Base-by-base conservation (phyloP, 306 rosid genomes). In the Phaseolus lunatus region DNA sequence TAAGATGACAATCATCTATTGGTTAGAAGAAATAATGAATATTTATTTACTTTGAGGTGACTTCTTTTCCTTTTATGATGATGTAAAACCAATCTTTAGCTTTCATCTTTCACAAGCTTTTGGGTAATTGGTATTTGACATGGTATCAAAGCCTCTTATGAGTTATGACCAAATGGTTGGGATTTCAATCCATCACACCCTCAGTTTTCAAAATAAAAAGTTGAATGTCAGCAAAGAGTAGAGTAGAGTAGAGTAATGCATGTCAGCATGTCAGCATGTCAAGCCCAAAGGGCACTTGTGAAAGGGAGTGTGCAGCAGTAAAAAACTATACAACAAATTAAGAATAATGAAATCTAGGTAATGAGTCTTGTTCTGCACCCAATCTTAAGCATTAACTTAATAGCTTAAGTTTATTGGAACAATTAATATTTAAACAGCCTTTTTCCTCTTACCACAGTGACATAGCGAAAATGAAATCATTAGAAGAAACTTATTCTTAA, bases 61-160 rank as follows among this genome's bases (percentile, higher is more conserved):
- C 33, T 33, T 71, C 24, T 48, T 62, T 75, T 5, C 48, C 47
- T n/a, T 45, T 31, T 72, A 14, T 22, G 20, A 29, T 24, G 54
- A 73, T 73, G 43, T 58, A 39, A 57, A 73, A 57, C 3, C 68
- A 57, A 57, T 43, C 43, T 24, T 24, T 20, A 56, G 39, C 67
- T 43, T 37, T 52, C 20, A 71, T 19, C 64, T 70, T 47, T 47
- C 59, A 26, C 47, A 31, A 31, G 29, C 45, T 9, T 22, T 56
- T 72, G n/a, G 27, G 31, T 50, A 33, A 22, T 52, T 70, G 76
- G 24, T 53, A 71, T 71, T 71, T 53, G 50, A 52, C 14, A 50
- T 71, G 76, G 31, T 71, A 52, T 35, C 47, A 19, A 52, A 35
- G 33, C 50, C 33, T 35, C 19, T 52, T 54, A 14, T 71, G 7